These are phyloP conservation scores for Moesziomyces antarcticus DNA, from an alignment of 1,284 basidiomycete genomes.

Conservation along the genomic window DNA sequence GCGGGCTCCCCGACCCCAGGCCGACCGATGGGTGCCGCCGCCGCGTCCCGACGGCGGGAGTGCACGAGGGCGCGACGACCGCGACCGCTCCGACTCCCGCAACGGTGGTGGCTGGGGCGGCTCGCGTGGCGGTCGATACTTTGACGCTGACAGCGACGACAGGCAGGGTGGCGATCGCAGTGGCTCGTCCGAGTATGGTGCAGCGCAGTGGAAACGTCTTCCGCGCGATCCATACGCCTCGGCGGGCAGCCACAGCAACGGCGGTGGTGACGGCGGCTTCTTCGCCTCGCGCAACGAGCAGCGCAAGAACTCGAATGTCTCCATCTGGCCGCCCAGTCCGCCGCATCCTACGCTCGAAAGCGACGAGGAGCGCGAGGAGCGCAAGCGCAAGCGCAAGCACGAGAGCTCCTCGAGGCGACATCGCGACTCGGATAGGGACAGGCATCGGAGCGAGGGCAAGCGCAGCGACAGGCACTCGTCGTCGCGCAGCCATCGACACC, in stretches of 20 bases:
- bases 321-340: conserved; percentile 58
- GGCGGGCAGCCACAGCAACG: conserved; percentile 9
- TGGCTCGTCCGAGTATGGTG: conserved; percentile 27
- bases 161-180: background rate
- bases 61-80: background rate
- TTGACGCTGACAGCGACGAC: conserved; percentile 10
- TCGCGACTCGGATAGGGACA: conserved; percentile 14
- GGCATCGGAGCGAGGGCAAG: conserved; percentile 11
- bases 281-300: conserved; percentile 51
- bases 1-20: conserved; percentile 35
- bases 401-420: conserved; percentile 9
- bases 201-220: conserved; percentile 39
- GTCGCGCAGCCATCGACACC: conserved; percentile 23
- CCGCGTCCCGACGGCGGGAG: conserved; percentile 16
- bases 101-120: conserved; percentile 1
- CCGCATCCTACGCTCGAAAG: conserved; percentile 42
- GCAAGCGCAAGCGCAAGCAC: conserved; percentile 26
- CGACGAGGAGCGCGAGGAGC: conserved; percentile 42
- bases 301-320: conserved; percentile 49
- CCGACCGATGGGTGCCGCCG: conserved; percentile 41
- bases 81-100: conserved; percentile 9
- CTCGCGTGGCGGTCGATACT: conserved; percentile 28
- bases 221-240: conserved; percentile 47
- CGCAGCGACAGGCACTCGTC: conserved; percentile 25
- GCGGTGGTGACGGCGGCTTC: conserved; percentile 26